Conservation (phyloP, 106 monocot species). For the Platanthera zijinensis region DNA sequence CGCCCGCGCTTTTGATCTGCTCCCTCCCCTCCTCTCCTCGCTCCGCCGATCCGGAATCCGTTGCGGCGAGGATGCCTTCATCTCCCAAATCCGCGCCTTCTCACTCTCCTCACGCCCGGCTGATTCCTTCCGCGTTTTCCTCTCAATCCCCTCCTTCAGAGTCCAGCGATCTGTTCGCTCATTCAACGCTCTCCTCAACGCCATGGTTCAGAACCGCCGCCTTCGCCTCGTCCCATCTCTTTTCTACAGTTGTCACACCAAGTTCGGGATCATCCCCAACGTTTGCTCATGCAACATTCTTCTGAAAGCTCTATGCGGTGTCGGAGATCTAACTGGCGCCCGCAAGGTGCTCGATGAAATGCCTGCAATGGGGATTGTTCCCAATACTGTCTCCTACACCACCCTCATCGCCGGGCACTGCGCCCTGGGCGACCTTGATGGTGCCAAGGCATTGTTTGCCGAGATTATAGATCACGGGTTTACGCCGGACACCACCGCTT, state of each 20-base stretch:
- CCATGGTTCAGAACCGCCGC: slow-evolving; percentile 56
- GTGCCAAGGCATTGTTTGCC: slow-evolving; percentile 34
- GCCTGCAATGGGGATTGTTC: slow-evolving; percentile 54
- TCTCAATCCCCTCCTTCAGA: slow-evolving; percentile 43
- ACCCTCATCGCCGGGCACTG: slow-evolving; percentile 47
- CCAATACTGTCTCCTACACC: slow-evolving; percentile 58
- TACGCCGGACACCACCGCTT: slow-evolving; percentile 41
- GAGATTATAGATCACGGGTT: slow-evolving; percentile 27
- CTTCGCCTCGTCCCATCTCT: slow-evolving; percentile 41
- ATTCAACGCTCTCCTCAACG: slow-evolving; percentile 78
- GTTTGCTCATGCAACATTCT: slow-evolving; percentile 70
- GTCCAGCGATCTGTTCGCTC: slow-evolving; percentile 54
- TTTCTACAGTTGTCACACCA: slow-evolving; percentile 31
- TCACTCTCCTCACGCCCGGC: slow-evolving; percentile 34
- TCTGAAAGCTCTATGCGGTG: slow-evolving; percentile 49
- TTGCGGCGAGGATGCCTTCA: slow-evolving; percentile 49
- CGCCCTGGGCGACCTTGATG: slow-evolving; percentile 29
- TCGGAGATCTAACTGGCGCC: slow-evolving; percentile 35
- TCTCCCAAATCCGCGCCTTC: slow-evolving; percentile 52
- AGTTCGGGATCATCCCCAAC: slow-evolving; percentile 58
- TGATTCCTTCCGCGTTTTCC: slow-evolving; percentile 31
- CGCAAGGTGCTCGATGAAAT: slow-evolving; percentile 71
- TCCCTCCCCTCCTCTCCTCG: slow-evolving; percentile 25
- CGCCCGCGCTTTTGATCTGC: slow-evolving; percentile 37
- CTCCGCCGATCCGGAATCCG: slow-evolving; percentile 23